These are phyloP conservation scores for Trypanosoma boissoni DNA, from an alignment of 208 protist genomes.

Conservation along the genomic window DNA sequence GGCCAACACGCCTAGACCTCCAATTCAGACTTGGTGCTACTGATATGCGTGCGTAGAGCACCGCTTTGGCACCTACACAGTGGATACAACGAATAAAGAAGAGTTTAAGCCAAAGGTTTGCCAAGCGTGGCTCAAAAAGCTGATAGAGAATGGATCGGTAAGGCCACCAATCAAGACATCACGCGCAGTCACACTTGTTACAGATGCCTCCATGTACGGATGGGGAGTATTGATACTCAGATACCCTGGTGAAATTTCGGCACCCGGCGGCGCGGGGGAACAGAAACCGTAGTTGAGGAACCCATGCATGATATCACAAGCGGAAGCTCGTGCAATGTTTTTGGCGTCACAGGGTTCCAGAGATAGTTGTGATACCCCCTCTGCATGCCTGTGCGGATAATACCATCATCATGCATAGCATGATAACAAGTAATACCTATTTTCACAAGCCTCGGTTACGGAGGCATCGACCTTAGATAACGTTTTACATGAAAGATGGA, in stretches of 20 bases:
- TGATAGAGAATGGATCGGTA: not conserved
- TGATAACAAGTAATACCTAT: not conserved
- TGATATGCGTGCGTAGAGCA: not conserved
- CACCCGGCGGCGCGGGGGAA: not conserved
- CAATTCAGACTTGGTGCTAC: not conserved
- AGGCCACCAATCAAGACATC: not conserved
- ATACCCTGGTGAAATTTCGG: not conserved
- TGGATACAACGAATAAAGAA: not conserved
- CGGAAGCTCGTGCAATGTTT: not conserved
- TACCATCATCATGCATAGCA: not conserved
- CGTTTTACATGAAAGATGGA: not conserved
- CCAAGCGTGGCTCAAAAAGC: not conserved
- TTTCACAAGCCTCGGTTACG: not conserved
- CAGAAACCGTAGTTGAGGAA: too few relatives aligned
- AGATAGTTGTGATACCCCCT: not conserved
- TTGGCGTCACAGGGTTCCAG: not conserved
- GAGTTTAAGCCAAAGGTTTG: too few relatives aligned
- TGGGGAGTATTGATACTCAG: constrained; percentile 4
- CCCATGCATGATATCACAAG: not conserved
- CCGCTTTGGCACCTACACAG: not conserved
- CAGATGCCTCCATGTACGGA: constrained; percentile 8
- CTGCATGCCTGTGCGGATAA: not conserved
- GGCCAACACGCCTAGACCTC: not conserved
- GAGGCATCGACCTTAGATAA: not conserved
- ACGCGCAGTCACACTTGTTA: not conserved